Percentiles rank a stretch among this genome's conserved stretches.
These are phyloP conservation scores for Aureobasidium lini DNA, from an alignment of 2,329 filamentous ascomycete species.

Conservation along the genomic window DNA sequence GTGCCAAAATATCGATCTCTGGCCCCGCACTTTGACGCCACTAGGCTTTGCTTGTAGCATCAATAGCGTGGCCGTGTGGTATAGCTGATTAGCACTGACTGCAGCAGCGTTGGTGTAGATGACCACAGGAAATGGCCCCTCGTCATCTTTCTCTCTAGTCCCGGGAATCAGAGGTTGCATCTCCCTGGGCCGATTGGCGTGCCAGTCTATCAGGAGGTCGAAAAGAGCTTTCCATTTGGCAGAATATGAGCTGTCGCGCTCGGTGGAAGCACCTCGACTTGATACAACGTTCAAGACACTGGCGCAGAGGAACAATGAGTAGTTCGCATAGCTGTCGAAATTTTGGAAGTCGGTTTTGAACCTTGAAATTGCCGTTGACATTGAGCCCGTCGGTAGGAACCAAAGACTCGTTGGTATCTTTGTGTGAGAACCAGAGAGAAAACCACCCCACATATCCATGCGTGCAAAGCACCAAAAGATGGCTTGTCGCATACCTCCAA, in stretches of 20 bases:
- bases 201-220: slow-evolving; percentile 28
- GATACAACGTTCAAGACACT: slow-evolving; percentile 30
- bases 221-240: slow-evolving; percentile 28
- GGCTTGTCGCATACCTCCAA: slow-evolving; percentile 45
- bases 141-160: slow-evolving; percentile 15
- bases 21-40: slow-evolving; percentile 24
- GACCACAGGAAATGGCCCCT: slow-evolving; percentile 32
- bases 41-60: slow-evolving; percentile 45
- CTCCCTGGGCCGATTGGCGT: slow-evolving; percentile 24
- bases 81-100: slow-evolving; percentile 45
- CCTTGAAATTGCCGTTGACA: slow-evolving; percentile 1
- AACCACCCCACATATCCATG: slow-evolving; percentile 48
- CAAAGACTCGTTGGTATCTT: slow-evolving; percentile 9
- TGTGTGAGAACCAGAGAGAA: slow-evolving; percentile 45
- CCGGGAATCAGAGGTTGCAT: slow-evolving; percentile 29
- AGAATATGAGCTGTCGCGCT: slow-evolving; percentile 19
- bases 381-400: slow-evolving; percentile 10
- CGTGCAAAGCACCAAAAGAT: slow-evolving; percentile 53
- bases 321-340: slow-evolving; percentile 53
- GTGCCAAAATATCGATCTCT: slow-evolving; percentile 40
- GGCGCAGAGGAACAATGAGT: slow-evolving; percentile 50
- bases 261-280: background rate
- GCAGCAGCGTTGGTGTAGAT: slow-evolving; percentile 41
- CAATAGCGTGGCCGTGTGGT: slow-evolving; percentile 49
- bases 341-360: slow-evolving; percentile 14